Percentiles rank a stretch among this genome's conserved stretches.
Evolutionary conservation across 2,329 filamentous ascomycete genomes (phyloP).

Genomic region (Pseudogymnoascus destructans): DNA sequence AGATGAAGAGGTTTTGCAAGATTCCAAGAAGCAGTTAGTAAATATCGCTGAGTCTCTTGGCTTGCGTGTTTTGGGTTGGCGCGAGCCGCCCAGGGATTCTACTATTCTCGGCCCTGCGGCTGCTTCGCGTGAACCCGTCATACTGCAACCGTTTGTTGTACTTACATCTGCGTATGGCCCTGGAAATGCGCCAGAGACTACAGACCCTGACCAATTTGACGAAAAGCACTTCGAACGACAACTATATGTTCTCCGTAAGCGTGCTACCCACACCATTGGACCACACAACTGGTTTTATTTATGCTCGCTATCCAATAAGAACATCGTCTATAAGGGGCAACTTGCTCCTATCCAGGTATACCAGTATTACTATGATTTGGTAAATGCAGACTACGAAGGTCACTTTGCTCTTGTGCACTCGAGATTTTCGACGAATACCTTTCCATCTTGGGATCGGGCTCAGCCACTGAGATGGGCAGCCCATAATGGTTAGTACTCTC

Average conservation of each 20-base stretch:
- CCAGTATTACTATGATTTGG: slow-evolving; percentile 93
- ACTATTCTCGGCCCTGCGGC: slow-evolving; percentile 85
- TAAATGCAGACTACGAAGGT: slow-evolving; percentile 92
- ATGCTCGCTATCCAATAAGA: slow-evolving; percentile 89
- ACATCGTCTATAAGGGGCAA: slow-evolving; percentile 98
- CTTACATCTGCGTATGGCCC: slow-evolving; percentile 72
- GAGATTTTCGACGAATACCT: slow-evolving; percentile 95
- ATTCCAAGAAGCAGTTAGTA: slow-evolving; percentile 88
- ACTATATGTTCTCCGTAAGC: slow-evolving; percentile 88
- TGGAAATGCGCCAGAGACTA: slow-evolving; percentile 63
- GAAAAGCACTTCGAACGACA: slow-evolving; percentile 81
- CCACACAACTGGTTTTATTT: slow-evolving; percentile 98
- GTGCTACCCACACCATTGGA: slow-evolving; percentile 85
- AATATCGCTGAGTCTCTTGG: slow-evolving; percentile 80
- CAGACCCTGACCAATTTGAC: slow-evolving; percentile 70
- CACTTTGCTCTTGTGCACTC: slow-evolving; percentile 96
- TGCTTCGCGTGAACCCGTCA: slow-evolving; percentile 84
- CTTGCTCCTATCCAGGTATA: slow-evolving; percentile 90
- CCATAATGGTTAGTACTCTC: slow-evolving; percentile 59
- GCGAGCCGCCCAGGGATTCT: slow-evolving; percentile 88
- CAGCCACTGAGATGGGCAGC: slow-evolving; percentile 94
- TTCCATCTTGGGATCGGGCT: slow-evolving; percentile 95
- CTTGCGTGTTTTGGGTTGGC: slow-evolving; percentile 87
- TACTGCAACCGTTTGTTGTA: slow-evolving; percentile 91
- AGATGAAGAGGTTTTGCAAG: slow-evolving; percentile 74